phyloP scores from a whole-genome alignment of 768 basidiomycete species.

The Dacryopinax spathularia region DNA sequence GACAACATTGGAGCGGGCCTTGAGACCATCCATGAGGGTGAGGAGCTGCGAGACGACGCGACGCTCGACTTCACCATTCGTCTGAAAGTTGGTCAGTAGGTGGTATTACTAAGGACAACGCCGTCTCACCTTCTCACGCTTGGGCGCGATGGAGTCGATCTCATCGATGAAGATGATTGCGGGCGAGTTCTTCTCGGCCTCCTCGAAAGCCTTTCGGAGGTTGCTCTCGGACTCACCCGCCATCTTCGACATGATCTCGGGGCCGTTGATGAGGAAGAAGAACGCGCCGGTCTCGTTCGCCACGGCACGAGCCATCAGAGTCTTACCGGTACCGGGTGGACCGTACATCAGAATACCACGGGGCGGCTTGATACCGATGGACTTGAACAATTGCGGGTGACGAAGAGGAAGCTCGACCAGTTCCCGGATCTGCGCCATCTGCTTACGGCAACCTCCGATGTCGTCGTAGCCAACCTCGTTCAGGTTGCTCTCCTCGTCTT shows the following conservation, averaged over 20 bases:
- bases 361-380: slow-evolving; percentile 99
- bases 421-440: slow-evolving; percentile 99
- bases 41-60: slow-evolving; percentile 97
- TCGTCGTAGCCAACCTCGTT: slow-evolving; percentile 98
- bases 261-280: slow-evolving; percentile 99
- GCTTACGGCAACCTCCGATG: slow-evolving; percentile 97
- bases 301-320: slow-evolving; percentile 97
- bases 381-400: slow-evolving; percentile 98
- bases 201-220: slow-evolving; percentile 94
- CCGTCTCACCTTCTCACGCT: slow-evolving; percentile 85
- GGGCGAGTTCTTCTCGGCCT: slow-evolving; percentile 99
- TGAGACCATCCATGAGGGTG: slow-evolving; percentile 97
- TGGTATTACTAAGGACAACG: slow-evolving; percentile 6
- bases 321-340: slow-evolving; percentile 98
- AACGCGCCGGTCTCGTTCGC: slow-evolving; percentile 99
- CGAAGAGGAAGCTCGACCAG: slow-evolving; percentile 94
- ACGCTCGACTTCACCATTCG: slow-evolving; percentile 98
- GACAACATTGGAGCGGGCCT: slow-evolving; percentile 96
- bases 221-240: slow-evolving; percentile 98
- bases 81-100: slow-evolving; percentile 33
- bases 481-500: slow-evolving; percentile 94
- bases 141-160: slow-evolving; percentile 97
- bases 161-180: slow-evolving; percentile 99
- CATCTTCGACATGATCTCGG: slow-evolving; percentile 99
- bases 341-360: slow-evolving; percentile 98